Evolutionary conservation across 2,329 filamentous ascomycete species (phyloP), one percentile per base, ranked within the genome.

Genomic region (Chaetomium olivaceum): DNA sequence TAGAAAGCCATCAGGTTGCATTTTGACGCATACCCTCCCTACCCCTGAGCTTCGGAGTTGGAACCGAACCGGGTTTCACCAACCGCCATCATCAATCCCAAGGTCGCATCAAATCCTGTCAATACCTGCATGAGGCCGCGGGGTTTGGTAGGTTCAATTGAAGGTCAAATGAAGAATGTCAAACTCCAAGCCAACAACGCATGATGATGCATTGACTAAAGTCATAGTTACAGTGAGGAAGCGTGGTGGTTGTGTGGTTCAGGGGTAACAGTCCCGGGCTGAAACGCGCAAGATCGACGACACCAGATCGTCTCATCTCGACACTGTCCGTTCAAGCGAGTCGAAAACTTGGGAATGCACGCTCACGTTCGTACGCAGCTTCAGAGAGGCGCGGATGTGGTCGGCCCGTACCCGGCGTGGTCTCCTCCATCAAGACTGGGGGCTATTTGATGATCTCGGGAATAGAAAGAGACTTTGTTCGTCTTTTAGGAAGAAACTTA

Each of bases 241-340:
- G n/a, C 9, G 33, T 29, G 21, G 55, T 58, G 27, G 23, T 58
- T 12, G 46, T 39, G 27, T 33, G 56, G 55, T 54, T 59, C 62
- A 63, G 62, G 62, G 55, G 62, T 27, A 48, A 46, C 33, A 25
- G 8, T 25, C 56, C 62, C 16, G 46, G 19, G 12, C 31, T 59
- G 62, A 63, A 63, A 63, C 62, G 21, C 19, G 55, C 48, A 58
- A 46, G 62, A 63, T 63, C 62, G 56, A 27, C 62, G 21, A 16
- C 43, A 5, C 29, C 55, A 57, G 52, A 21, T 62, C 52, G 16
- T 12, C 39, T 43, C 39, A 14, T 7, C 39, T 43, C 16, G 23
- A 55, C 48, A 25, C 23, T 21, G 2, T 29, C 16, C 16, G 0
- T 3, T n/a, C 7, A 31, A 50, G 14, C 2, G 27, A 7, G n/a